Conservation (phyloP, 768 basidiomycete species). For the Podaxis rugospora region DNA sequence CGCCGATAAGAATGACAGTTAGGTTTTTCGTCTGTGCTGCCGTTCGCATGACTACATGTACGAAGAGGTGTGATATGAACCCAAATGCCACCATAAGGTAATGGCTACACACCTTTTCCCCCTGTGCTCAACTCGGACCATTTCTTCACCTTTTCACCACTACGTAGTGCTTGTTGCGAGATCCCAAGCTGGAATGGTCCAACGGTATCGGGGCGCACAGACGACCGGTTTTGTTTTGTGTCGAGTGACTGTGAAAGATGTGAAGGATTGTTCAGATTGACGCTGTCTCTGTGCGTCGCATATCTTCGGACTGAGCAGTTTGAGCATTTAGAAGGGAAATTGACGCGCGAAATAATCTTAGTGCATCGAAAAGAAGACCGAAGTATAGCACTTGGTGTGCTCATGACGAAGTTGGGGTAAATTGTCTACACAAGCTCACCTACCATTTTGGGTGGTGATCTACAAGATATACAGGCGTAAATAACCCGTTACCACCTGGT, state of each 20-base stretch:
- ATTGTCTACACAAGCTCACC: not conserved
- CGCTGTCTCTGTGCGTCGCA: conserved; percentile 41
- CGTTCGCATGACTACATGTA: conserved; percentile 39
- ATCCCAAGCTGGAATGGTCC: conserved; percentile 80
- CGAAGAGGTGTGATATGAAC: not conserved
- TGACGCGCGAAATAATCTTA: not conserved
- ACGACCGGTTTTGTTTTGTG: conserved; percentile 40
- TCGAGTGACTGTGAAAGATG: conserved; percentile 64
- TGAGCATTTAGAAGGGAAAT: not conserved
- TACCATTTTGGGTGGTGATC: conserved; percentile 8
- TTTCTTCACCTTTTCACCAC: conserved; percentile 55
- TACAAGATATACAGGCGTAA: conserved; percentile 17
- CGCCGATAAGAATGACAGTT: conserved; percentile 68
- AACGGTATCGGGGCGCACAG: conserved; percentile 51
- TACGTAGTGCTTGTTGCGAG: conserved; percentile 48
- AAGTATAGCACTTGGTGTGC: conserved; percentile 6
- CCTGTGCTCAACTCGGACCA: conserved; percentile 77
- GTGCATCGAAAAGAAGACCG: conserved; percentile 4
- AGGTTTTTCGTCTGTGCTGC: conserved; percentile 47
- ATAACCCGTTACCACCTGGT: conserved; percentile 16
- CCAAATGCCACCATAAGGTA: not conserved
- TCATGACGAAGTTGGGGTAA: conserved; percentile 15
- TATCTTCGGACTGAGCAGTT: conserved; percentile 24
- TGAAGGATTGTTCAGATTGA: conserved; percentile 33
- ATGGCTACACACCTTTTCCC: conserved; percentile 60